phyloP scores from a whole-genome alignment of 495 filamentous ascomycete genomes.

The Penicillium antarcticum region DNA sequence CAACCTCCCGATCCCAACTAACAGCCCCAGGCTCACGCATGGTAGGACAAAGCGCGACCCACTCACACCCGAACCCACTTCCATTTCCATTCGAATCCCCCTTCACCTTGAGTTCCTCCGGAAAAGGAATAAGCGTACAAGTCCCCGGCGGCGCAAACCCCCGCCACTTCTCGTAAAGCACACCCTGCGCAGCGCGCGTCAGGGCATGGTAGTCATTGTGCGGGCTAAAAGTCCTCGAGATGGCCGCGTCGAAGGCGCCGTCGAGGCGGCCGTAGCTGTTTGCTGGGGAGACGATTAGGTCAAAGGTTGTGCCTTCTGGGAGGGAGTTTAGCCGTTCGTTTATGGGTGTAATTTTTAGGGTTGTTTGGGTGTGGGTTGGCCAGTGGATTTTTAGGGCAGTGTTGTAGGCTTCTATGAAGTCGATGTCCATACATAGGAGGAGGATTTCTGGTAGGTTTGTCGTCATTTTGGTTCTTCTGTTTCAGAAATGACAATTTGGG shows the following conservation, averaged over 20 bases:
- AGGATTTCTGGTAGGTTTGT: conserved; percentile 36
- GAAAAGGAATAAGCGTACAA: conserved; percentile 45
- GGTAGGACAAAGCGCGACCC: conserved; percentile 50
- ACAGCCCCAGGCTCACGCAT: conserved; percentile 42
- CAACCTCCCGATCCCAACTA: conserved; percentile 50
- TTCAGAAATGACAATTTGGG: neutral
- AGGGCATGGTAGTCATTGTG: conserved; percentile 42
- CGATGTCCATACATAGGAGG: conserved; percentile 34
- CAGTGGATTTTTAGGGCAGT: conserved; percentile 15
- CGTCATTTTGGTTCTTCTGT: conserved; percentile 27
- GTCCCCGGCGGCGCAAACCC: conserved; percentile 48
- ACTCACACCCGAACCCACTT: conserved; percentile 33
- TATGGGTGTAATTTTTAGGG: conserved; percentile 30
- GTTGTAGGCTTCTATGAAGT: conserved; percentile 31
- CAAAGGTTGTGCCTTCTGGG: conserved; percentile 25
- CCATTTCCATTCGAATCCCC: too few species aligned
- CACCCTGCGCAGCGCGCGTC: conserved; percentile 34
- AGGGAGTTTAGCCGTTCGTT: conserved; percentile 34
- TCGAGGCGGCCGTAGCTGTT: conserved; percentile 52
- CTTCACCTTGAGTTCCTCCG: conserved; percentile 26
- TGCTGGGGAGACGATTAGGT: conserved; percentile 50
- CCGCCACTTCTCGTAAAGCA: conserved; percentile 43
- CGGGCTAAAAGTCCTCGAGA: conserved; percentile 46
- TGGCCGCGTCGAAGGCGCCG: conserved; percentile 52
- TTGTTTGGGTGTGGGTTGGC: conserved; percentile 12